phyloP scores from a whole-genome alignment of 768 basidiomycete species.

The Serendipita sp. region DNA sequence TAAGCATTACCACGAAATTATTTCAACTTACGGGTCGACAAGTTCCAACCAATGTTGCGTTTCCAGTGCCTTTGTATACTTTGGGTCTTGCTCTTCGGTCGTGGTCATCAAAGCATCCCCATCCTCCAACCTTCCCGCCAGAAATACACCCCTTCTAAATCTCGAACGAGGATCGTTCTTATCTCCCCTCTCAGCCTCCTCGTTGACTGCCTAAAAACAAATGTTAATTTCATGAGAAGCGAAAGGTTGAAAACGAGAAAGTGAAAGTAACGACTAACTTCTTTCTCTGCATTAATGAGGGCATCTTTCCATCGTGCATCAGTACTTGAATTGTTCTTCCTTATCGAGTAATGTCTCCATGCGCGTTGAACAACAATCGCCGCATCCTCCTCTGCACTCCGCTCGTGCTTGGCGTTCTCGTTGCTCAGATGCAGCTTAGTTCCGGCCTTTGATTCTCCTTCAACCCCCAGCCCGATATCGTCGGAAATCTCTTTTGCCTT shows the following conservation, averaged over 20 bases:
- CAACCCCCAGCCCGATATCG: not conserved
- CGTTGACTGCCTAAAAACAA: constrained; percentile 14
- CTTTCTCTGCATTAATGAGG: constrained; percentile 21
- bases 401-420: not conserved
- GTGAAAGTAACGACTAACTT: constrained; percentile 17
- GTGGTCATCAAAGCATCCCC: constrained; percentile 24
- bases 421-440: not conserved
- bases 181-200: constrained; percentile 28
- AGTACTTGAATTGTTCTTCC: constrained; percentile 13
- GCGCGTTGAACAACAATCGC: constrained; percentile 24
- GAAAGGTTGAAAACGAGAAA: not conserved
- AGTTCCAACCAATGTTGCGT: constrained; percentile 50
- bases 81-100: constrained; percentile 13
- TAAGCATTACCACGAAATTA: not conserved
- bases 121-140: constrained; percentile 28
- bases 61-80: constrained; percentile 24
- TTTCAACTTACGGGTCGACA: constrained; percentile 32
- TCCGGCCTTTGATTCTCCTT: too few relatives aligned
- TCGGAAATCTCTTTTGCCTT: not conserved
- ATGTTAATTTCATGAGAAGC: not conserved
- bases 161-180: constrained; percentile 29
- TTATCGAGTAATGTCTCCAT: constrained; percentile 19
- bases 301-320: constrained; percentile 22
- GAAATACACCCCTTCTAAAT: constrained; percentile 31
- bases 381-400: constrained; percentile 14